Evolutionary conservation across 2,329 filamentous ascomycete species (phyloP).

Genomic region (Mycosphaerella sp.): DNA sequence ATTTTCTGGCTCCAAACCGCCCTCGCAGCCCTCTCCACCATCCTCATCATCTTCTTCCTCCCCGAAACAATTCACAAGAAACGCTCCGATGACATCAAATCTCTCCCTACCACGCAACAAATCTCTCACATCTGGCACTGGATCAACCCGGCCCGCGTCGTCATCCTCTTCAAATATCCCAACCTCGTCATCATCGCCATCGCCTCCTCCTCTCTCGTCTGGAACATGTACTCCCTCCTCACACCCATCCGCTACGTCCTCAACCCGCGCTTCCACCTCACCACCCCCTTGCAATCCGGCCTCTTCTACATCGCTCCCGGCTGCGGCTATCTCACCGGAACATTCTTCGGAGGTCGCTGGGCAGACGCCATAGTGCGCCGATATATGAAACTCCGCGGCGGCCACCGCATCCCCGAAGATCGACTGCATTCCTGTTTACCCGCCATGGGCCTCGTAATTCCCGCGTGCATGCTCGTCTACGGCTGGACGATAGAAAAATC

Average conservation of each 20-base stretch:
- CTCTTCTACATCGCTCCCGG: conserved; percentile 71
- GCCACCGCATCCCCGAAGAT: conserved; percentile 60
- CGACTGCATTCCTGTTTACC: conserved; percentile 54
- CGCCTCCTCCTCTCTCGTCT: conserved; percentile 58
- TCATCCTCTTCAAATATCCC: conserved; percentile 60
- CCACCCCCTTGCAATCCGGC: conserved; percentile 58
- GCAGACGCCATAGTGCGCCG: conserved; percentile 60
- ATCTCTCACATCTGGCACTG: conserved; percentile 51
- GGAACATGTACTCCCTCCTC: conserved; percentile 62
- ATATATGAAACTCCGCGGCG: conserved; percentile 54
- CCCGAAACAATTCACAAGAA: conserved; percentile 66
- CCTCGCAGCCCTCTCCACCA: conserved; percentile 53
- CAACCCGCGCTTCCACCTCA: conserved; percentile 65
- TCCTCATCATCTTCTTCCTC: conserved; percentile 59
- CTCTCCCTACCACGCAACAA: conserved; percentile 46
- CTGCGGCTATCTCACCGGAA: conserved; percentile 61
- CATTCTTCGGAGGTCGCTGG: conserved; percentile 65
- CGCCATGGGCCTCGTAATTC: conserved; percentile 53
- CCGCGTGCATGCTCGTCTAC: conserved; percentile 59
- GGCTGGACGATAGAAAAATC: conserved; percentile 56
- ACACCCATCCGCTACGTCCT: conserved; percentile 60
- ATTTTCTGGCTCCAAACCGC: conserved; percentile 74
- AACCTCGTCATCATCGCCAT: conserved; percentile 59
- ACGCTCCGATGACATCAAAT: conserved; percentile 55
- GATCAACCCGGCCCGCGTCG: conserved; percentile 59